phyloP scores from a whole-genome alignment of 331 rosid genomes.

The Quercus phellos region DNA sequence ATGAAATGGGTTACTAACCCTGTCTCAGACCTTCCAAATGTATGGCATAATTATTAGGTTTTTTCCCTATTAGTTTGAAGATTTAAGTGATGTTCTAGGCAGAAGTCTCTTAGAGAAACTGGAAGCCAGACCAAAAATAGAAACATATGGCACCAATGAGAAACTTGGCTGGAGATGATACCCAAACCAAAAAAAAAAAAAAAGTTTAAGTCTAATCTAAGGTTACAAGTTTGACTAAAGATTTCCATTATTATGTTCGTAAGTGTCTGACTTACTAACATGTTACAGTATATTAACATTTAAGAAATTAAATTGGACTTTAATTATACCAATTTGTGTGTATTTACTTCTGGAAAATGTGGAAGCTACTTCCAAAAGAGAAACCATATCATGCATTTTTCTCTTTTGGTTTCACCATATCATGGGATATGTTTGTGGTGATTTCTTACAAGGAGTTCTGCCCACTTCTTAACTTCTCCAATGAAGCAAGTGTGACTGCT shows the following conservation, averaged over 20 bases:
- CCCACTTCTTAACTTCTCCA: background rate
- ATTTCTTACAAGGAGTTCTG: background rate
- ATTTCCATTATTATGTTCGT: background rate
- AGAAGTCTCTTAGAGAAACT: background rate
- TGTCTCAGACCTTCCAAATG: background rate
- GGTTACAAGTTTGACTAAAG: background rate
- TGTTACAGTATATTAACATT: background rate
- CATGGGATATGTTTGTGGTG: background rate
- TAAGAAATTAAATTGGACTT: background rate
- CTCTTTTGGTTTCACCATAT: background rate
- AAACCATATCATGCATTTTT: background rate
- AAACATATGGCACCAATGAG: background rate
- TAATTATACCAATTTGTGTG: background rate
- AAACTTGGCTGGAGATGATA: background rate
- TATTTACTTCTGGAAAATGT: background rate
- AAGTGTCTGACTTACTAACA: background rate
- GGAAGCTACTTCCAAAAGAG: background rate
- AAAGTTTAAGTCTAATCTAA: background rate
- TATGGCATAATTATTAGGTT: background rate
- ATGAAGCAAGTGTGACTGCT: background rate
- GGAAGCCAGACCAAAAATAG: background rate
- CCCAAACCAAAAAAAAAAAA: background rate
- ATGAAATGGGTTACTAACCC: background rate
- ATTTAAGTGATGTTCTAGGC: background rate
- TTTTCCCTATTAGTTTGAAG: background rate